Evolutionary conservation across 164 flowering plant genomes (phyloP), one percentile per base, ranked within the genome.

Genomic region (Taxillus chinensis): DNA sequence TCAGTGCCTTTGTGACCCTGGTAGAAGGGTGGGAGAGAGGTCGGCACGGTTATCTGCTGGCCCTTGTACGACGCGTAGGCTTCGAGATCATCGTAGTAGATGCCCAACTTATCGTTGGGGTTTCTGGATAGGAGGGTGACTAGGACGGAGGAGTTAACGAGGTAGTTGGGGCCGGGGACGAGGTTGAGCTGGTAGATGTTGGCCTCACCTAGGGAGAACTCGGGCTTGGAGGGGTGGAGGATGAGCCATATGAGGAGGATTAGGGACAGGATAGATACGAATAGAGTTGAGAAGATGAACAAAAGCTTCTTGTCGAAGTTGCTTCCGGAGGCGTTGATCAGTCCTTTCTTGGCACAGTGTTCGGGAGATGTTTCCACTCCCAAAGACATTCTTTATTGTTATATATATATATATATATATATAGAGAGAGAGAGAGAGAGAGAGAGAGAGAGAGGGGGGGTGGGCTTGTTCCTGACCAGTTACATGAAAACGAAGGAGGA

Each of bases 101-200:
- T 76, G 16, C 85, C 82, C 4, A 84, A 75, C 64, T 75, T 79
- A 53, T 70, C 64, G 51, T 84, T 84, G 3, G 89, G 86, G 70
- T 84, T 84, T 14, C 61, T 73, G 66, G 82, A 79, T 17, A 73
- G 52, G 7, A 82, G 57, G 13, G 86, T 84, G 62, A 80, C 64
- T 50, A 76, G 81, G 45, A 84, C 74, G 17, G 89, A 79, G 62
- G 89, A 82, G 77, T 80, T 80, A 68, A 84, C 75, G 11, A 78
- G 79, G 55, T 70, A 77, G n/a, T 11, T 4, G 27, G 27, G 27
- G 12, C 77, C 52, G 12, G 46, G 57, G 9, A 83, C 71, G 71
- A 80, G 77, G 69, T 75, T 79, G 60, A 84, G 83, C 16, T 73
- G 85, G 69, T 74, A 76, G 62, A 84, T 65, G 13, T 76, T 76